Base-by-base conservation (phyloP, 163 green algal species). In the Scenedesmus sp. region DNA sequence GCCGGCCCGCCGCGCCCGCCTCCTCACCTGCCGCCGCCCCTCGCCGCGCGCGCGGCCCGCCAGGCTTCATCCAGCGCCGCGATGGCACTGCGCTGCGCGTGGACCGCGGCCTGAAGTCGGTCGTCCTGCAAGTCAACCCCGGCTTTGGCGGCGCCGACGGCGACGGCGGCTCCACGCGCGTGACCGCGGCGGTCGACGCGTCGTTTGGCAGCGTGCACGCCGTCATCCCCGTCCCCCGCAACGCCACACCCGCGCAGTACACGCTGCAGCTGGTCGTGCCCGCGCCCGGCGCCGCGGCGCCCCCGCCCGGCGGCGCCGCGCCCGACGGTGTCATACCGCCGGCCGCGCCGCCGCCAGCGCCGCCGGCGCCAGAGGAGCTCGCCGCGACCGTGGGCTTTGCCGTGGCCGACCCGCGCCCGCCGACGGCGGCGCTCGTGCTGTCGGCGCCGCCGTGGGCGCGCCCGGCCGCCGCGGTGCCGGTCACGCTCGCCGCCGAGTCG, bases 391-490 rank as follows among this genome's bases (percentile, higher is more conserved):
- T 66, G 1, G 28, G 9, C 15, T 84, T 91, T 64, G 87, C 67
- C 1, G 77, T 91, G 3, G 78, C 69, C 0, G 84, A 88, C 53
- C 86, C 86, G 0, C 50, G 86, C 24, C 81, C 84, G 6, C 86
- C 86, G 6, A 91, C 86, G 0, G 86, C 76, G 7, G 71, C 78
- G 18, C 74, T 89, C 5, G 62, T 20, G 18, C 17, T 82, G 9
- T 42, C 28, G 10, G 80, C 80, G 11, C 48, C 73, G 17, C 28
- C 48, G 2, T 82, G 73, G 80, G 72, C 75, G 57, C 42, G n/a
- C 28, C 80, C 80, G 29, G 31, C 10, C 5, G 72, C 10, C 24
- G 17, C 1, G 0, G 45, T 85, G 18, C 20, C 33, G 10, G 65
- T 85, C 1, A 57, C 15, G 29, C 17, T 84, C n/a, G 14, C 13